These are phyloP conservation scores for Barnettozyma wickerhamii DNA, from an alignment of 805 yeast species.

Conservation along the genomic window DNA sequence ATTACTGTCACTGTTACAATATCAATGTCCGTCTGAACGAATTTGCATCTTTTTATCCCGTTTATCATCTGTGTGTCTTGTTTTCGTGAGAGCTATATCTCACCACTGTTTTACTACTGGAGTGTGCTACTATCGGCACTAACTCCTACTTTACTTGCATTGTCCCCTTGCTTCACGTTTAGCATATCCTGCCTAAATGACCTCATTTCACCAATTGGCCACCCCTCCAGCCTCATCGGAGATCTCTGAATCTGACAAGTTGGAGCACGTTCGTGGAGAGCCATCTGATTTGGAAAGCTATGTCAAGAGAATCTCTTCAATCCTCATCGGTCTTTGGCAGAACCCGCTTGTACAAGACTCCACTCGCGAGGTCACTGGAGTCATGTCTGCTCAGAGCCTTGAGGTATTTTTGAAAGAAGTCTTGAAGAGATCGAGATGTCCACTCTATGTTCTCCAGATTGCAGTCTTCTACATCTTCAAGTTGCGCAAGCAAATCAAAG, in stretches of 20 bases:
- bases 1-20: not conserved
- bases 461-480: constrained; percentile 62
- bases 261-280: not conserved
- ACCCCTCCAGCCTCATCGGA: constrained; percentile 9
- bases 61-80: not conserved
- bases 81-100: not conserved
- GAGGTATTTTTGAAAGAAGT: constrained; percentile 36
- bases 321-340: constrained; percentile 19
- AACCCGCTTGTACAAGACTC: constrained; percentile 5
- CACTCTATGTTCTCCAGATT: constrained; percentile 58
- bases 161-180: not conserved
- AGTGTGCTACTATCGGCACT: no score
- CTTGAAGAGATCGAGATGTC: constrained; percentile 49
- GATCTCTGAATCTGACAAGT: not conserved
- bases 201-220: constrained; percentile 1
- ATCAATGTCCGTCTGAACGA: constrained; percentile 6
- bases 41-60: not conserved
- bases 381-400: constrained; percentile 2
- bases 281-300: constrained; percentile 8
- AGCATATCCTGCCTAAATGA: no score
- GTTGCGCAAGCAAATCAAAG: constrained; percentile 30
- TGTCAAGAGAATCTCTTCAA: constrained; percentile 13
- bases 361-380: no score
- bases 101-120: no score
- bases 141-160: not conserved